Conservation (phyloP, 106 monocot genomes). For the Chionographis japonica region DNA sequence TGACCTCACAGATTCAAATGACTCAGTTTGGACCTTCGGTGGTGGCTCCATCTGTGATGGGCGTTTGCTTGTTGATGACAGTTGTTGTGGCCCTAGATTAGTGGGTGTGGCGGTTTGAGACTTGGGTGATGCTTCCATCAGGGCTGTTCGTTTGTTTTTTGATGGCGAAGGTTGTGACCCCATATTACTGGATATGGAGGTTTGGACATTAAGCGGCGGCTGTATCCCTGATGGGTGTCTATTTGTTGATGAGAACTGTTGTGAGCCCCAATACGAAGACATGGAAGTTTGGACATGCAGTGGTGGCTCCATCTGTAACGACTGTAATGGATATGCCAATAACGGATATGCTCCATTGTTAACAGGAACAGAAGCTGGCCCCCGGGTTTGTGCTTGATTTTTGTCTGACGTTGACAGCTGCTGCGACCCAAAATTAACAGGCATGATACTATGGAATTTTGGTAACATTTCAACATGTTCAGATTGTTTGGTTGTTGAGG, state of each 20-base stretch:
- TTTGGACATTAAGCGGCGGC: slow-evolving; percentile 10
- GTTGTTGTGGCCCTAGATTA: slow-evolving; percentile 17
- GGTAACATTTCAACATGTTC: slow-evolving; percentile 28
- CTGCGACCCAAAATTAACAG: slow-evolving; percentile 26
- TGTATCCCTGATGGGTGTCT: slow-evolving; percentile 5
- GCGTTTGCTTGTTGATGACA: slow-evolving; percentile 34
- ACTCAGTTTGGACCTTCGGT: slow-evolving; percentile 32
- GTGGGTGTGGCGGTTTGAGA: slow-evolving; percentile 7
- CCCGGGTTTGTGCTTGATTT: slow-evolving; percentile 11
- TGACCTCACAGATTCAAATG: slow-evolving; percentile 62
- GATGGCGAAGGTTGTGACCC: slow-evolving; percentile 13
- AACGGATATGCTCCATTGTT: slow-evolving; percentile 24
- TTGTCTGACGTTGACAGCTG: slow-evolving; percentile 14
- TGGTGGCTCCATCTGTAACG: slow-evolving; percentile 15
- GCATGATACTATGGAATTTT: slow-evolving; percentile 17
- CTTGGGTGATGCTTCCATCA: slow-evolving; percentile 35
- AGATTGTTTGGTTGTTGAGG: slow-evolving; percentile 32
- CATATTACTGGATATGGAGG: slow-evolving; percentile 12
- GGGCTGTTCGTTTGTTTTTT: slow-evolving; percentile 29
- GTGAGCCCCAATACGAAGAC: slow-evolving; percentile 11
- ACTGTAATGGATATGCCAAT: slow-evolving; percentile 19
- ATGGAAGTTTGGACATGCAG: slow-evolving; percentile 5
- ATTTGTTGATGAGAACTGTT: slow-evolving; percentile 12
- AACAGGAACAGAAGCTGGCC: slow-evolving; percentile 11
- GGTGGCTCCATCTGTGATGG: slow-evolving; percentile 20